Conservation (phyloP, 768 basidiomycete species). For the Auricularia heimuer region DNA sequence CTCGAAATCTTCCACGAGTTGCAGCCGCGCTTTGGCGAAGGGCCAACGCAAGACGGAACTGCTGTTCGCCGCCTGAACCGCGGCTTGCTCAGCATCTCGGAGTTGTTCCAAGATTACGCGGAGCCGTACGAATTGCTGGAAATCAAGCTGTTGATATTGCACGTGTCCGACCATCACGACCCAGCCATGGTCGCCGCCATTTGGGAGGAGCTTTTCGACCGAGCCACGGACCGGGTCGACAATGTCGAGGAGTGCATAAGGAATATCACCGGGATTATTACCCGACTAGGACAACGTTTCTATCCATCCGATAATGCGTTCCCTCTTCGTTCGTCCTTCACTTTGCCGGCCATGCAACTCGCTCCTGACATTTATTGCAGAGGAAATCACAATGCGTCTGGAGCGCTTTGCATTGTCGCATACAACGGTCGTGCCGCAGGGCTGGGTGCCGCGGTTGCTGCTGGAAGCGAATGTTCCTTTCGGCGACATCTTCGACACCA, state of each 20-base stretch:
- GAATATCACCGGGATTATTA: constrained; percentile 50
- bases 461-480: constrained; percentile 75
- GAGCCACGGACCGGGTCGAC: constrained; percentile 39
- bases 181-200: constrained; percentile 71
- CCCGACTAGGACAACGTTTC: constrained; percentile 73
- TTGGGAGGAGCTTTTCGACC: constrained; percentile 81
- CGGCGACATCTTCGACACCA: constrained; percentile 73
- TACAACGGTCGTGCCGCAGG: constrained; percentile 47
- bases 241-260: constrained; percentile 46
- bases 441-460: constrained; percentile 77
- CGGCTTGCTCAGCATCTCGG: constrained; percentile 67
- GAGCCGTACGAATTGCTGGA: constrained; percentile 75
- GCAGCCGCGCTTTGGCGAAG: constrained; percentile 49
- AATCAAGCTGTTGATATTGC: constrained; percentile 81
- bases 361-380: constrained; percentile 28
- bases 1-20: constrained; percentile 76
- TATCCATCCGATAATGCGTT: constrained; percentile 88
- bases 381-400: constrained; percentile 63
- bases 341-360: not conserved
- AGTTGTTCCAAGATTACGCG: constrained; percentile 87
- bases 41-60: constrained; percentile 52
- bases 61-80: constrained; percentile 26
- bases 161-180: constrained; percentile 89
- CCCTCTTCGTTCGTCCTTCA: constrained; percentile 57
- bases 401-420: constrained; percentile 63